Evolutionary conservation across 768 basidiomycete genomes (phyloP).

Genomic region (Saitozyma sp.): DNA sequence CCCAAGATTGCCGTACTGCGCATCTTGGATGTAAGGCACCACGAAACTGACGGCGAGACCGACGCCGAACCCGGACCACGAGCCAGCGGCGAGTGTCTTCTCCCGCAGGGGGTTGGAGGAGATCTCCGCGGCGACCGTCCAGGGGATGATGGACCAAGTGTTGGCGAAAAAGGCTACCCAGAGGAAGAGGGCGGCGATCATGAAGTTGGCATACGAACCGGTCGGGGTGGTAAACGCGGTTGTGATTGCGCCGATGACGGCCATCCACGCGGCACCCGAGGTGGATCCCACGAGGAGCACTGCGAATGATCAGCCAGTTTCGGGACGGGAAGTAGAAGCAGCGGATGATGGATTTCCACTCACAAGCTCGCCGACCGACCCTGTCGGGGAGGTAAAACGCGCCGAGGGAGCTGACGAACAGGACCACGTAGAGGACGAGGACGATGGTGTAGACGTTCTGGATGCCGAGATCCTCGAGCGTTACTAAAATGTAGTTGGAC

Average conservation of each 20-base stretch:
- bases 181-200: slow-evolving; percentile 9
- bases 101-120: slow-evolving; percentile 24
- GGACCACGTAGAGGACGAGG: slow-evolving; percentile 4
- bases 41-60: slow-evolving; percentile 30
- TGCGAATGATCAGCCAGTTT: background rate
- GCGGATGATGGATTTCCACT: too few relatives aligned
- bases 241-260: slow-evolving; percentile 12
- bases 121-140: slow-evolving; percentile 30
- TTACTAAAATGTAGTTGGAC: slow-evolving; percentile 6
- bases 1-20: slow-evolving; percentile 28
- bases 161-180: slow-evolving; percentile 16
- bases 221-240: slow-evolving; percentile 10
- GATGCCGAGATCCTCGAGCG: slow-evolving; percentile 7
- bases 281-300: slow-evolving; percentile 13
- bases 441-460: slow-evolving; percentile 8
- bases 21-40: slow-evolving; percentile 34
- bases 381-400: slow-evolving; percentile 16
- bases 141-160: slow-evolving; percentile 28
- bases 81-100: slow-evolving; percentile 21
- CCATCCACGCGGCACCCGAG: slow-evolving; percentile 14
- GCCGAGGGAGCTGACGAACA: slow-evolving; percentile 9
- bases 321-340: too few relatives aligned
- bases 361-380: too few relatives aligned
- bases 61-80: slow-evolving; percentile 21
- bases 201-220: slow-evolving; percentile 1